Base-by-base conservation (phyloP, 2,329 filamentous ascomycete genomes). In the Fusarium nygamai region DNA sequence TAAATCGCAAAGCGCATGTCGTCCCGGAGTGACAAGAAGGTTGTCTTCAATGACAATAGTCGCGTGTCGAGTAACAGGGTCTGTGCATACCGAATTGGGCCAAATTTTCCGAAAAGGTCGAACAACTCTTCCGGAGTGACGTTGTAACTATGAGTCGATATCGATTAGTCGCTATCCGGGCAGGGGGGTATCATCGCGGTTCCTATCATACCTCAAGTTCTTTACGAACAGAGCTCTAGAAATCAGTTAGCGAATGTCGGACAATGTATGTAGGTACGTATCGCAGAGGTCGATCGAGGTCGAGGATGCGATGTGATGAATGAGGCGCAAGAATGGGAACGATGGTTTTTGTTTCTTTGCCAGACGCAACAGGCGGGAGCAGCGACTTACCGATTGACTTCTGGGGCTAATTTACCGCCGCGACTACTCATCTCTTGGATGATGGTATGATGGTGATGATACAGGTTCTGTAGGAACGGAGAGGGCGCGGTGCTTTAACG, bases 221-320 rank as follows among this genome's bases (percentile, higher is more conserved):
- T 98, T 98, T 82, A 98, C 96, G 91, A 98, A 98, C 88, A 99
- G 94, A 92, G 96, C 96, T 92, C 96, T 98, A 79, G 74, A 61
- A 10, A 54, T 64, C 8, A 31, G 83, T 85, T 77, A 85, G 84
- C 73, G 70, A 72, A 62, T 58, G 44, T 33, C 48, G 67, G 51
- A 47, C 11, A 56, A 50, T 58, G 46, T 24, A 63, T 60, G 46
- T 24, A 66, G 50, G 34, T 27, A 47, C 61, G 33, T 64, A 58
- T 38, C 51, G 16, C 24, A 24, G 34, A 64, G 27, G 27, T 16
- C 44, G 48, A 53, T 64, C 36, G 20, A 41, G 61, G 33, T 63
- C 43, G 50, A 51, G 38, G 60, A 72, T 71, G 61, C 56, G 68
- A 65, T 60, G 47, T 51, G 61, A 66, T 51, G 43, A 43, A 63